Conservation (phyloP, 2,329 filamentous ascomycete species). For the Neonectria magnoliae region DNA sequence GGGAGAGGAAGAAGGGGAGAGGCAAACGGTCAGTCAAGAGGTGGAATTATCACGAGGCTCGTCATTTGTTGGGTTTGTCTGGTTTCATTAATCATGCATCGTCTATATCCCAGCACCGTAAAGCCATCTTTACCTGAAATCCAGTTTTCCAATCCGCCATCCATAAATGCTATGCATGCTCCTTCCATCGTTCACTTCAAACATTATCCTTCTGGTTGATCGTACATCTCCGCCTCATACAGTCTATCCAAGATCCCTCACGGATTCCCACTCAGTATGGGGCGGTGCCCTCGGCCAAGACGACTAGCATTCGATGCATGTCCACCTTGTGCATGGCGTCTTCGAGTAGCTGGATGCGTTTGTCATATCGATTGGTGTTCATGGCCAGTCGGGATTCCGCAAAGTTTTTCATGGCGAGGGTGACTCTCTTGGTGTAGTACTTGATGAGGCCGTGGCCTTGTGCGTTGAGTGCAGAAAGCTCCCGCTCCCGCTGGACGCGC, state of each 20-base stretch:
- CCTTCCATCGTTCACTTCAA: neutral
- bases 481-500: neutral
- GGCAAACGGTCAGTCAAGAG: neutral
- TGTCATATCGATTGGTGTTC: neutral
- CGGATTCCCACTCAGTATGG: neutral
- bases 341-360: neutral
- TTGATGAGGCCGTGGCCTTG: neutral
- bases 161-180: neutral
- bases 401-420: neutral
- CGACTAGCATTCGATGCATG: conserved; percentile 4
- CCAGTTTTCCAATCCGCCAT: neutral
- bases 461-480: conserved; percentile 7
- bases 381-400: neutral
- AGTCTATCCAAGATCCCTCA: neutral
- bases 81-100: neutral
- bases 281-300: neutral
- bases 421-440: neutral
- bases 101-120: neutral
- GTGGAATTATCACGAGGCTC: neutral
- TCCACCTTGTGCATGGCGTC: conserved; percentile 26
- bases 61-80: neutral
- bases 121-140: neutral
- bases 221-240: neutral
- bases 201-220: neutral
- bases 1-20: no score